Percentiles rank a stretch among this genome's conserved stretches.
Conservation (phyloP, 768 basidiomycete species). For the Dioszegia aurantiaca region DNA sequence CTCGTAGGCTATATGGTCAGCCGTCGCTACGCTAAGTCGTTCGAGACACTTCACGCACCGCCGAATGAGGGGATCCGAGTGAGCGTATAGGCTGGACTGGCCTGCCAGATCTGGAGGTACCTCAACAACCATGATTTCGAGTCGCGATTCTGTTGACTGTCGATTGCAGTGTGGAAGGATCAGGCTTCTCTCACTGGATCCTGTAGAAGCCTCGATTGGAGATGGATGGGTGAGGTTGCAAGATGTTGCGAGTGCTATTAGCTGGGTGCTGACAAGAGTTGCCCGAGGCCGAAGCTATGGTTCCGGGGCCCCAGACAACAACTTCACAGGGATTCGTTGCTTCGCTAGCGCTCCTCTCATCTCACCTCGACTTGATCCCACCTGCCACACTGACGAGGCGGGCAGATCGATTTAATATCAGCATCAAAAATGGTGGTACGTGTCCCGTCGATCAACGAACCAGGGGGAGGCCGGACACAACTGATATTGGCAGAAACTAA, state of each 20-base stretch:
- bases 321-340: not conserved
- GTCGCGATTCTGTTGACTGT: not conserved
- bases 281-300: not conserved
- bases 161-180: too few species aligned
- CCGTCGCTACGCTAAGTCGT: too few species aligned
- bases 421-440: constrained; percentile 16
- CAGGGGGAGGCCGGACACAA: not conserved
- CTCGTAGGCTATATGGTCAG: constrained; percentile 32
- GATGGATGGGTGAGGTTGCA: too few species aligned
- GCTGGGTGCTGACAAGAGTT: not conserved
- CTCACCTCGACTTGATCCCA: too few species aligned
- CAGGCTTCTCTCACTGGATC: too few species aligned
- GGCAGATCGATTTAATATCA: not conserved
- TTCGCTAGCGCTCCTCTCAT: too few species aligned
- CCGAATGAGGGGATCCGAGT: constrained; percentile 37
- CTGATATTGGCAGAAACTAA: constrained; percentile 43
- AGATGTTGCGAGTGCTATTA: too few species aligned
- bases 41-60: too few species aligned
- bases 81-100: constrained; percentile 40
- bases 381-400: too few species aligned
- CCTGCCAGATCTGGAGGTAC: constrained; percentile 41
- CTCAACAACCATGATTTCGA: constrained; percentile 15
- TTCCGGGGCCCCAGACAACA: constrained; percentile 12
- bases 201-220: too few species aligned
- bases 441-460: not conserved